phyloP scores from a whole-genome alignment of 345 rosid genomes.

The Bruguiera sexangula region DNA sequence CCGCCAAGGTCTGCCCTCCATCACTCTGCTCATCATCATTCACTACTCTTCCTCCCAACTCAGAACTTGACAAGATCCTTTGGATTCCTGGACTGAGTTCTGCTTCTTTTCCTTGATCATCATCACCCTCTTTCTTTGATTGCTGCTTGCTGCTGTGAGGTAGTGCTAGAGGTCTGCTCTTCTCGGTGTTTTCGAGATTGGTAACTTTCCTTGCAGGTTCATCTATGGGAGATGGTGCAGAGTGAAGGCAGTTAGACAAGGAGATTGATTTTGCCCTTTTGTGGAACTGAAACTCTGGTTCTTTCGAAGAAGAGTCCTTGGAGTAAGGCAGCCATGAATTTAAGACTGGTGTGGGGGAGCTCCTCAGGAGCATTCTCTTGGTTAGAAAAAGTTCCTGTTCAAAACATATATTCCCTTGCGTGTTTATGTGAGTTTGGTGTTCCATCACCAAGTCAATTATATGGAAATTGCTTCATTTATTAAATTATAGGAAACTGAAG shows the following conservation, averaged over 20 bases:
- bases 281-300: slow-evolving; percentile 37
- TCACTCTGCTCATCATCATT: slow-evolving; percentile 20
- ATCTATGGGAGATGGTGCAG: slow-evolving; percentile 25
- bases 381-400: background rate
- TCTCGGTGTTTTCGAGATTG: slow-evolving; percentile 27
- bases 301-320: slow-evolving; percentile 39
- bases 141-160: slow-evolving; percentile 5
- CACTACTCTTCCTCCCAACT: slow-evolving; percentile 34
- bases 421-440: no score
- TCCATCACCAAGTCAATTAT: no score
- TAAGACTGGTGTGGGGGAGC: slow-evolving; percentile 48
- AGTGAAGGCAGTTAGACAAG: slow-evolving; percentile 17
- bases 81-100: slow-evolving; percentile 14
- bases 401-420: no score
- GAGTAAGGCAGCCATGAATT: slow-evolving; percentile 50
- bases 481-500: no score
- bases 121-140: background rate
- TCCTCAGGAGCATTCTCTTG: slow-evolving; percentile 43
- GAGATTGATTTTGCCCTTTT: slow-evolving; percentile 40
- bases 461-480: no score
- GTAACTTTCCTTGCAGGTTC: slow-evolving; percentile 26
- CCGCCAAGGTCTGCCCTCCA: slow-evolving; percentile 26
- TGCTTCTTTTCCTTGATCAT: slow-evolving; percentile 9
- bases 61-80: slow-evolving; percentile 47
- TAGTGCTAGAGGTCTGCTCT: slow-evolving; percentile 22